Evolutionary conservation across 768 basidiomycete genomes (phyloP).

Genomic region (Pleurotus cornucopiae): DNA sequence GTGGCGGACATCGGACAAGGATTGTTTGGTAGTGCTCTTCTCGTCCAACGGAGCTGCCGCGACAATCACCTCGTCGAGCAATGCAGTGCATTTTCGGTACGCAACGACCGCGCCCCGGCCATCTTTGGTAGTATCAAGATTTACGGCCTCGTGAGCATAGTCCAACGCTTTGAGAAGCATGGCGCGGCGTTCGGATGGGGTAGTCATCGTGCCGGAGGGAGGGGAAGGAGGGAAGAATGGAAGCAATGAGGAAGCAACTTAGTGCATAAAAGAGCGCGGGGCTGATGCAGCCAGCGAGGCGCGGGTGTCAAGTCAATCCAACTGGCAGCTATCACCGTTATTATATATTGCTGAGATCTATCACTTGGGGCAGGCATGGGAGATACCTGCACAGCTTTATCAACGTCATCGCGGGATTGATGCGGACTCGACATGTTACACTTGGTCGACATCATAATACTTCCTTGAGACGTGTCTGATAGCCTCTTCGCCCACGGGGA

Average conservation of each 20-base stretch:
- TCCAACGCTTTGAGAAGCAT: conserved; percentile 5
- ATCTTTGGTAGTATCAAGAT: conserved; percentile 2
- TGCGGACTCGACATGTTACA: background rate
- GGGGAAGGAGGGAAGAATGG: background rate
- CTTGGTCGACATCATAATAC: background rate
- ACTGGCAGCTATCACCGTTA: background rate
- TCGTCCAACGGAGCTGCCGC: conserved; percentile 1
- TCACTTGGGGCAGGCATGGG: background rate
- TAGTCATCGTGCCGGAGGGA: background rate
- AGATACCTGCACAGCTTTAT: background rate
- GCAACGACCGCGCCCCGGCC: background rate
- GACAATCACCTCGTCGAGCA: conserved; percentile 1
- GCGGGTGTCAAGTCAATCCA: no score
- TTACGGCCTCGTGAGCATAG: conserved; percentile 5
- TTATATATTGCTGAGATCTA: background rate
- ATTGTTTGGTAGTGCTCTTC: conserved; percentile 3
- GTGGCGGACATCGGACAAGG: background rate
- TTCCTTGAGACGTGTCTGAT: background rate
- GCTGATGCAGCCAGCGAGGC: no score
- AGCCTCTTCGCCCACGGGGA: no score
- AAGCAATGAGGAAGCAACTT: background rate
- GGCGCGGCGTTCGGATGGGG: background rate
- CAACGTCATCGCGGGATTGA: background rate
- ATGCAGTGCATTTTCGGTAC: background rate
- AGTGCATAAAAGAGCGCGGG: no score